phyloP scores from a whole-genome alignment of 148 eudicot species.

The Cornus suecica region DNA sequence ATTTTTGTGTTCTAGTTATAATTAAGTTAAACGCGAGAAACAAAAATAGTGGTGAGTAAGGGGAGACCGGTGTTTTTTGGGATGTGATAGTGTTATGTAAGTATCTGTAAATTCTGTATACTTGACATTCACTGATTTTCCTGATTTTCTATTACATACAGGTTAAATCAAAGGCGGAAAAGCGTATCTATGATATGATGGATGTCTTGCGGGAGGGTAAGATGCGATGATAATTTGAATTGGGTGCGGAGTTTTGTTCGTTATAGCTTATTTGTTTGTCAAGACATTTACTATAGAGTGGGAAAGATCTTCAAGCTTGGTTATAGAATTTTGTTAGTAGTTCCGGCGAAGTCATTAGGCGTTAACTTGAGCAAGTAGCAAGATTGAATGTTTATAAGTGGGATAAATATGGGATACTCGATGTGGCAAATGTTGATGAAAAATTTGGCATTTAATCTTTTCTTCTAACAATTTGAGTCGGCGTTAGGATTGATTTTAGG shows the following conservation, averaged over 20 bases:
- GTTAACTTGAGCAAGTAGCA: too few species aligned
- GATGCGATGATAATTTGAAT: slow-evolving; percentile 39
- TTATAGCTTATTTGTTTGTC: too few species aligned
- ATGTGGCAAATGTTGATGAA: too few species aligned
- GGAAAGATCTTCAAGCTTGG: too few species aligned
- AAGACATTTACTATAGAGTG: too few species aligned
- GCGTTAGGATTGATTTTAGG: too few species aligned
- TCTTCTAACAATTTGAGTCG: too few species aligned
- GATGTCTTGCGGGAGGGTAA: slow-evolving; percentile 65
- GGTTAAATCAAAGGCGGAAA: slow-evolving; percentile 66
- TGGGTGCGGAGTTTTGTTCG: background rate
- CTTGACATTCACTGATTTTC: background rate
- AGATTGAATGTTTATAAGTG: too few species aligned
- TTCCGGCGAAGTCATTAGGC: too few species aligned
- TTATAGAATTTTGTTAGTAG: too few species aligned
- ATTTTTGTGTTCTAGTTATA: background rate
- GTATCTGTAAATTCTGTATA: background rate
- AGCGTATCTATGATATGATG: slow-evolving; percentile 68
- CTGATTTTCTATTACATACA: slow-evolving; percentile 22
- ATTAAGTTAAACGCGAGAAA: background rate
- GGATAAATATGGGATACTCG: too few species aligned
- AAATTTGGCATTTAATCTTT: too few species aligned
- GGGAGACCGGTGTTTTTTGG: background rate
- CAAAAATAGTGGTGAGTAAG: background rate
- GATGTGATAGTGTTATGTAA: background rate